Evolutionary conservation across 1,139 yeast genomes (phyloP).

Genomic region (Geotrichum australiense): DNA sequence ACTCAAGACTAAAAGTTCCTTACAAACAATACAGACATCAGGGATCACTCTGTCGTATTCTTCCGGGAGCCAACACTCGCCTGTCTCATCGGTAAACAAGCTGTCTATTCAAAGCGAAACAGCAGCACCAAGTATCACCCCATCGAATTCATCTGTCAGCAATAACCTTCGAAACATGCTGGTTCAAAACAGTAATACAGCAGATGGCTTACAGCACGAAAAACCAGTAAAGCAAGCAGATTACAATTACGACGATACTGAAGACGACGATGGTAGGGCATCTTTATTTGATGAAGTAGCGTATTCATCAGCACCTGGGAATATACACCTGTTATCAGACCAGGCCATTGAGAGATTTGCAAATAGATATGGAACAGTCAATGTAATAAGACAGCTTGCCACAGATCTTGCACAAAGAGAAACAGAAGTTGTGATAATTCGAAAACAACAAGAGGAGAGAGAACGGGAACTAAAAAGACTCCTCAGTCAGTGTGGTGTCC

Average conservation of each 20-base stretch:
- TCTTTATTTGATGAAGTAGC: slow-evolving; percentile 26
- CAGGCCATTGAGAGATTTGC: slow-evolving; percentile 36
- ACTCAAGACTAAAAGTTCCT: too few relatives aligned
- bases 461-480: slow-evolving; percentile 42
- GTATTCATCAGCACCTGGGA: slow-evolving; percentile 33
- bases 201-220: slow-evolving; percentile 5
- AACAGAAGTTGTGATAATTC: slow-evolving; percentile 40
- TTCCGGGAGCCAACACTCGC: slow-evolving; percentile 10
- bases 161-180: slow-evolving; percentile 9
- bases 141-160: neutral
- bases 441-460: slow-evolving; percentile 39
- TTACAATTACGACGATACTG: slow-evolving; percentile 6
- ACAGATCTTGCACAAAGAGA: slow-evolving; percentile 46
- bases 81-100: slow-evolving; percentile 8
- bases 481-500: slow-evolving; percentile 42
- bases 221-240: slow-evolving; percentile 6
- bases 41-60: neutral
- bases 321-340: slow-evolving; percentile 35
- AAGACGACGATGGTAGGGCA: slow-evolving; percentile 18
- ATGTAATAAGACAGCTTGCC: slow-evolving; percentile 44
- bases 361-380: slow-evolving; percentile 38
- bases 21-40: too few relatives aligned
- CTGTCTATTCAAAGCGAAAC: slow-evolving; percentile 11
- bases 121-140: slow-evolving; percentile 8
- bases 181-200: neutral